These are phyloP conservation scores for Prunus kanzakura DNA, from an alignment of 306 rosid species.

Conservation along the genomic window DNA sequence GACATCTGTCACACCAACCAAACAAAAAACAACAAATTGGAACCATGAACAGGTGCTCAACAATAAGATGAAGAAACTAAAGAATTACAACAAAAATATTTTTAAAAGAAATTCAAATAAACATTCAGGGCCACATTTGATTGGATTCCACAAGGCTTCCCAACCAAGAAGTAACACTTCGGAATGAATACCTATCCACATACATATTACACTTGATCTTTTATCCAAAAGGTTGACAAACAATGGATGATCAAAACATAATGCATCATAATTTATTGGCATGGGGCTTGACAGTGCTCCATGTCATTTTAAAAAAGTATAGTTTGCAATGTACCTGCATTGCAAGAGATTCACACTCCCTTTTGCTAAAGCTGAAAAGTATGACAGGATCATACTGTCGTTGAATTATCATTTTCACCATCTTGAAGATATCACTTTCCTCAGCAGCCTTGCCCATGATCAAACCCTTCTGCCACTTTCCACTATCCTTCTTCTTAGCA, in stretches of 20 bases:
- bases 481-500: conserved; percentile 58
- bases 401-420: conserved; percentile 96
- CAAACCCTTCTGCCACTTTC: conserved; percentile 76
- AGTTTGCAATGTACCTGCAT: conserved; percentile 66
- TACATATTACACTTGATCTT: not conserved
- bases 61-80: not conserved
- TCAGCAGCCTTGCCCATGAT: conserved; percentile 57
- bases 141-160: not conserved
- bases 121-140: not conserved
- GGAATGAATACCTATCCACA: not conserved
- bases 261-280: not conserved
- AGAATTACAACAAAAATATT: not conserved
- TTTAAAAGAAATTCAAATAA: not conserved
- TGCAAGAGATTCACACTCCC: conserved; percentile 91
- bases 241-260: not conserved
- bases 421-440: conserved; percentile 91
- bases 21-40: conserved; percentile 16
- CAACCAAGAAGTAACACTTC: not conserved
- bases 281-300: not conserved
- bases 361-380: conserved; percentile 94
- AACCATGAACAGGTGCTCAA: not conserved
- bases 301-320: not conserved
- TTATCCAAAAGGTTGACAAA: not conserved
- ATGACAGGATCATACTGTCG: conserved; percentile 95
- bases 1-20: conserved; percentile 66